Evolutionary conservation across 352 stramenopile genomes (phyloP).

Genomic region (Globisporangium barbulae): DNA sequence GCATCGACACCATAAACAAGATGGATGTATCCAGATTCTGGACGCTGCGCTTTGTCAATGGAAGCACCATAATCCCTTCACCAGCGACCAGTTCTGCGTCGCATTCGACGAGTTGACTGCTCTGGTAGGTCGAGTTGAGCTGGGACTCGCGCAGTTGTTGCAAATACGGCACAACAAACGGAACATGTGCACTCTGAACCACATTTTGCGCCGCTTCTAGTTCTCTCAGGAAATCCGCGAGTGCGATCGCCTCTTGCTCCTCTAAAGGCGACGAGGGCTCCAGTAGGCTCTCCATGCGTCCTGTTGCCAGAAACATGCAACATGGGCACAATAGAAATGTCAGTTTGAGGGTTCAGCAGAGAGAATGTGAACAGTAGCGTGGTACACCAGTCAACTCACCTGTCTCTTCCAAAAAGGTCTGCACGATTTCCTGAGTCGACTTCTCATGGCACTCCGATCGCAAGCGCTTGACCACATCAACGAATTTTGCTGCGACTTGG

Average conservation of each 20-base stretch:
- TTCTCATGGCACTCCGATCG: slow-evolving; percentile 45
- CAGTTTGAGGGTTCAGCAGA: neutral
- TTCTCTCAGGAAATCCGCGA: slow-evolving; percentile 67
- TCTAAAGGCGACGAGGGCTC: slow-evolving; percentile 45
- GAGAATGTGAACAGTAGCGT: neutral
- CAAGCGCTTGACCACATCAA: slow-evolving; percentile 36
- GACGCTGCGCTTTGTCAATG: slow-evolving; percentile 37
- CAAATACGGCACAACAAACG: slow-evolving; percentile 76
- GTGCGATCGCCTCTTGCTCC: slow-evolving; percentile 50
- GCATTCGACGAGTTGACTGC: neutral
- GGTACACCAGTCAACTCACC: slow-evolving; percentile 9
- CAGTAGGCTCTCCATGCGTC: slow-evolving; percentile 39
- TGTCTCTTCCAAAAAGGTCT: slow-evolving; percentile 55
- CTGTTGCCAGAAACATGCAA: slow-evolving; percentile 2
- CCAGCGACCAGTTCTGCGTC: slow-evolving; percentile 4
- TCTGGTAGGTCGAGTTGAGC: slow-evolving; percentile 9
- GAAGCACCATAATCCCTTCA: slow-evolving; percentile 41
- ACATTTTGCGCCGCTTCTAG: slow-evolving; percentile 59
- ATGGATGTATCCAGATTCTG: slow-evolving; percentile 30
- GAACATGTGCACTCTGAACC: slow-evolving; percentile 47
- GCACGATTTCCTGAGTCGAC: slow-evolving; percentile 56
- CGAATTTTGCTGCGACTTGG: slow-evolving; percentile 24
- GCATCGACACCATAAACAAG: slow-evolving; percentile 67
- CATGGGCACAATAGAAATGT: neutral
- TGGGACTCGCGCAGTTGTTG: slow-evolving; percentile 48